phyloP scores from a whole-genome alignment of 2,329 filamentous ascomycete genomes.

The Cordyceps farinosa region DNA sequence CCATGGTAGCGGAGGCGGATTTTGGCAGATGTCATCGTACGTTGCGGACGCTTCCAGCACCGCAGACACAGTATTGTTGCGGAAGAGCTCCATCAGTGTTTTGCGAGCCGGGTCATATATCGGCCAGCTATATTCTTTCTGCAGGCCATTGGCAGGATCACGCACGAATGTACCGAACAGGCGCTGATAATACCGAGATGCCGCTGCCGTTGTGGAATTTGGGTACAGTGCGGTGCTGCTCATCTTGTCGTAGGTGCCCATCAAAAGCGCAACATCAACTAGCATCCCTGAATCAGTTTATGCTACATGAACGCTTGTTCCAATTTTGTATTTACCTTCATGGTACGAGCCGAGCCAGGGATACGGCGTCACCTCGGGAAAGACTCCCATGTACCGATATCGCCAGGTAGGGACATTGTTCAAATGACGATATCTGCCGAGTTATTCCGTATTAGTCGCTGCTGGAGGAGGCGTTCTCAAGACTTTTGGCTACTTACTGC shows the following conservation, averaged over 20 bases:
- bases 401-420: conserved; percentile 1
- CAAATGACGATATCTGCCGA: not conserved
- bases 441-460: not conserved
- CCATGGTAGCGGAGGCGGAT: not conserved
- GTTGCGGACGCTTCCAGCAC: not conserved
- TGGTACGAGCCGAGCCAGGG: conserved; percentile 6
- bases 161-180: not conserved
- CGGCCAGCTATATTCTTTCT: not conserved
- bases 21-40: not conserved
- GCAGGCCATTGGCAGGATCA: not conserved
- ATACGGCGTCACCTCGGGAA: conserved; percentile 1
- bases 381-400: not conserved
- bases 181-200: not conserved
- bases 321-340: not conserved
- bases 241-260: not conserved
- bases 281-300: not conserved
- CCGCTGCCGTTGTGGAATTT: not conserved
- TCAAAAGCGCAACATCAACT: conserved; percentile 3
- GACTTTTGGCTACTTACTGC: not conserved
- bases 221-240: not conserved
- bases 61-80: not conserved
- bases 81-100: not conserved
- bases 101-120: not conserved
- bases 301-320: not conserved
- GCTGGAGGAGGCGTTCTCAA: not conserved